phyloP scores from a whole-genome alignment of 2,329 filamentous ascomycete genomes.

The Domatiomyces catenatus region DNA sequence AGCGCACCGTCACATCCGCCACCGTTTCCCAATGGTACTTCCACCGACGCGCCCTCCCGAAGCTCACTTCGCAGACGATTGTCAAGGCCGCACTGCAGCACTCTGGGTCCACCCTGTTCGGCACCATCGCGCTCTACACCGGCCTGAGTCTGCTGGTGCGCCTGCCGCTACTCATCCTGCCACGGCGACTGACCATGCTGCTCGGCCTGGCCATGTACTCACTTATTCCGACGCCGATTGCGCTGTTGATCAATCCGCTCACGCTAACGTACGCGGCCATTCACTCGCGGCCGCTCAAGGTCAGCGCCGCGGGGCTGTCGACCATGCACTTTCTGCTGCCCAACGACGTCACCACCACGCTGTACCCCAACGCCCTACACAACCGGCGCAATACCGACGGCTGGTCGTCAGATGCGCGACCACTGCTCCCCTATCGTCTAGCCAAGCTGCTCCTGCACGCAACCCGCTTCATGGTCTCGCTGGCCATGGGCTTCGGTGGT shows the following conservation, averaged over 20 bases:
- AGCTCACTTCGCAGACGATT: conserved; percentile 62
- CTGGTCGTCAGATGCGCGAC: conserved; percentile 25
- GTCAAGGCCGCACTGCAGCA: conserved; percentile 71
- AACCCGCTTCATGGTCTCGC: conserved; percentile 78
- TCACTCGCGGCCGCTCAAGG: conserved; percentile 67
- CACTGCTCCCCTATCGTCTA: conserved; percentile 72
- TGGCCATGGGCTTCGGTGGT: conserved; percentile 80
- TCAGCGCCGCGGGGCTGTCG: conserved; percentile 62
- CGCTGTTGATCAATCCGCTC: conserved; percentile 75
- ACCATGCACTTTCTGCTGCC: conserved; percentile 69
- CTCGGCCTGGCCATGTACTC: conserved; percentile 59
- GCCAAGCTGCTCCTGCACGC: conserved; percentile 85
- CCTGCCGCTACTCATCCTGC: conserved; percentile 70
- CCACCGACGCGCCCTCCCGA: conserved; percentile 68
- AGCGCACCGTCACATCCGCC: conserved; percentile 80
- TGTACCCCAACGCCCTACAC: conserved; percentile 28
- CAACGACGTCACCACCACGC: conserved; percentile 56
- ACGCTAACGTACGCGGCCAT: conserved; percentile 88
- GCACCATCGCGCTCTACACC: conserved; percentile 79
- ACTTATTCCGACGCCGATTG: conserved; percentile 70
- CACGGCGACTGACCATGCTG: conserved; percentile 54
- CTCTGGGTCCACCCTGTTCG: conserved; percentile 72
- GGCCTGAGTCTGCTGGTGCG: conserved; percentile 66
- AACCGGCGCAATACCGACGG: conserved; percentile 11
- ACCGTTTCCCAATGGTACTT: conserved; percentile 99